Conservation (phyloP, 352 stramenopile genomes). For the Lagenidium giganteum region DNA sequence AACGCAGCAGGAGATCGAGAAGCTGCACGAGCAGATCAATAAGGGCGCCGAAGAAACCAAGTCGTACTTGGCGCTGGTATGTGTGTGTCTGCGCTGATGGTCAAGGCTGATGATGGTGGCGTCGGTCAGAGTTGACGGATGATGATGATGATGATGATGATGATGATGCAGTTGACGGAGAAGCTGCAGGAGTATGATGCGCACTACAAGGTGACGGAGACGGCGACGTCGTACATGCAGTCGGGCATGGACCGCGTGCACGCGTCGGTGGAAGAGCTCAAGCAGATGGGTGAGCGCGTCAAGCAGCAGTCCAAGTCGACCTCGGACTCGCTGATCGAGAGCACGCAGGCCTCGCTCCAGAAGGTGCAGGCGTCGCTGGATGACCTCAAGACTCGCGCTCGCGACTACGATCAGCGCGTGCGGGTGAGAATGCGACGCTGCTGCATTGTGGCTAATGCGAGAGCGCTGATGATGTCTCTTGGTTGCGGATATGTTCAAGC, state of each 20-base stretch:
- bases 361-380: constrained; percentile 50
- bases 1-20: constrained; percentile 34
- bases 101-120: too few species aligned
- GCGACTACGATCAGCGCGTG: constrained; percentile 50
- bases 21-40: constrained; percentile 66
- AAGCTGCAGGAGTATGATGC: constrained; percentile 48
- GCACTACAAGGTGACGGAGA: constrained; percentile 69
- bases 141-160: too few species aligned
- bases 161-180: constrained; percentile 14
- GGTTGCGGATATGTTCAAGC: too few species aligned
- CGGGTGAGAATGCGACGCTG: background rate
- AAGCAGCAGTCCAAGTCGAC: constrained; percentile 47
- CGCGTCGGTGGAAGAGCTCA: constrained; percentile 71
- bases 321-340: constrained; percentile 40
- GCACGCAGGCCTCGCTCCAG: constrained; percentile 47
- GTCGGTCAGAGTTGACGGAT: too few species aligned
- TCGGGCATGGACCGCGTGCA: constrained; percentile 59
- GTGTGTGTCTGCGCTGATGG: too few species aligned
- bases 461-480: background rate
- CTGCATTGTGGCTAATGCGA: background rate
- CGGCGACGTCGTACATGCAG: constrained; percentile 58
- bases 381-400: constrained; percentile 47
- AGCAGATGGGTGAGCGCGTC: constrained; percentile 43
- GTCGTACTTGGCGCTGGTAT: constrained; percentile 54
- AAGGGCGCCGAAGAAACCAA: constrained; percentile 70